Evolutionary conservation across 1,284 basidiomycete genomes (phyloP).

Genomic region (Microbotryomycetes sp.): DNA sequence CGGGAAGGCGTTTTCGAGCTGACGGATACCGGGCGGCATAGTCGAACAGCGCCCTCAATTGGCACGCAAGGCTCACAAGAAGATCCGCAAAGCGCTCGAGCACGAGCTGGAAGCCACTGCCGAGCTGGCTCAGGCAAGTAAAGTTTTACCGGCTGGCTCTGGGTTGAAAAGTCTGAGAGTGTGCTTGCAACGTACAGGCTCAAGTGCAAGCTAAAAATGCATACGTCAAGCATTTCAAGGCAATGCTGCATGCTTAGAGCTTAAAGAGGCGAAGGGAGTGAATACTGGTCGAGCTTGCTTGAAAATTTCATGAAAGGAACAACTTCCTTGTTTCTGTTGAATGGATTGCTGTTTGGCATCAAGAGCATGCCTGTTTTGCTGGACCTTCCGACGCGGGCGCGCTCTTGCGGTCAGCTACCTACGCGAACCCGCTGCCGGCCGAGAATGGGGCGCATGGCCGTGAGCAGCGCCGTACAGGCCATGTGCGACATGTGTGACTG

Average conservation of each 20-base stretch:
- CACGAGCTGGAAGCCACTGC: background rate
- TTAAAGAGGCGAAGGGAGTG: no score
- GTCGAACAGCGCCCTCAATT: background rate
- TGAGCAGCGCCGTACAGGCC: no score
- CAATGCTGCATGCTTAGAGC: no score
- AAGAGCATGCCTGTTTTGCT: no score
- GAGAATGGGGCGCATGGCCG: background rate
- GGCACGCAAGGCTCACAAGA: conserved; percentile 2
- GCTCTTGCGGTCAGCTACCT: background rate
- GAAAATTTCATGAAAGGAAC: no score
- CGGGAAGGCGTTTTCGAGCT: no score
- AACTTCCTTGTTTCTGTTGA: no score
- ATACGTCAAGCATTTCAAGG: no score
- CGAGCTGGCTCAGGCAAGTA: conserved; percentile 5
- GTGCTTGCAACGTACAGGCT: background rate
- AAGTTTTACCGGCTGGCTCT: no score
- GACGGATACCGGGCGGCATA: background rate
- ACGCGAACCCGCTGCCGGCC: background rate
- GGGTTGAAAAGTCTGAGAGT: background rate
- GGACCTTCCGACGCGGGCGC: background rate
- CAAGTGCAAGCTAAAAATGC: background rate
- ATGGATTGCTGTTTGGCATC: no score
- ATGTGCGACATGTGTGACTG: no score
- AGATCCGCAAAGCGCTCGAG: background rate
- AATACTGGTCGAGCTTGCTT: no score